A percentile compares a stretch with the other conserved stretches of the same genome.
These are phyloP conservation scores for Thalia dealbata DNA, from an alignment of 176 grass and related monocot genomes.

Conservation along the genomic window DNA sequence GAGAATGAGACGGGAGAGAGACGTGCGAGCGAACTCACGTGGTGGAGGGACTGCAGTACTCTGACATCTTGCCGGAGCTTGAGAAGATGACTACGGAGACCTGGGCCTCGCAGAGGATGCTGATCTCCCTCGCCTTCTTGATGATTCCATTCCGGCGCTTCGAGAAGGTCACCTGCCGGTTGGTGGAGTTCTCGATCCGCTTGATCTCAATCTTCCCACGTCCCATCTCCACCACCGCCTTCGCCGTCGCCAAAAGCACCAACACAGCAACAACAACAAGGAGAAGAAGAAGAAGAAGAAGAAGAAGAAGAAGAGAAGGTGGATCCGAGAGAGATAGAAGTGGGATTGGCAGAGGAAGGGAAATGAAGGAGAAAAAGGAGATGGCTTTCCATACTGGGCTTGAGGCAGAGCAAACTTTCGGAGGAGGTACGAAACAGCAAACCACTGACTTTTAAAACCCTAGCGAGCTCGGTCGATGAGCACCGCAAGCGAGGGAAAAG, in stretches of 20 bases:
- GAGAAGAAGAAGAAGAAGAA: neutral
- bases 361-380: neutral
- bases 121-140: conserved; percentile 13
- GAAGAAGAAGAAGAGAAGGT: neutral
- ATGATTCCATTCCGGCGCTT: conserved; percentile 19
- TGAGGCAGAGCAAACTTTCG: conserved; percentile 2
- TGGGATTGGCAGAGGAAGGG: neutral
- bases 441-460: neutral
- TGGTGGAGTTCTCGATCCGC: conserved; percentile 14
- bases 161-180: conserved; percentile 18
- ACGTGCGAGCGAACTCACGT: neutral
- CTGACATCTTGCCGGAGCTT: conserved; percentile 4
- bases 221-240: neutral
- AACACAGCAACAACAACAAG: no score
- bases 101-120: conserved; percentile 13
- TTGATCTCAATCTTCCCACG: conserved; percentile 19
- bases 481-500: neutral
- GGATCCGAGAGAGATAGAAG: no score
- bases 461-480: neutral
- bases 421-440: neutral
- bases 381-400: conserved; percentile 4
- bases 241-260: neutral
- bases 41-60: conserved; percentile 1
- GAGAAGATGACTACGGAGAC: conserved; percentile 19
- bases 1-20: neutral